Evolutionary conservation across 805 yeast genomes (phyloP), one percentile per base, ranked within the genome.

Genomic region (Starmerella floris): DNA sequence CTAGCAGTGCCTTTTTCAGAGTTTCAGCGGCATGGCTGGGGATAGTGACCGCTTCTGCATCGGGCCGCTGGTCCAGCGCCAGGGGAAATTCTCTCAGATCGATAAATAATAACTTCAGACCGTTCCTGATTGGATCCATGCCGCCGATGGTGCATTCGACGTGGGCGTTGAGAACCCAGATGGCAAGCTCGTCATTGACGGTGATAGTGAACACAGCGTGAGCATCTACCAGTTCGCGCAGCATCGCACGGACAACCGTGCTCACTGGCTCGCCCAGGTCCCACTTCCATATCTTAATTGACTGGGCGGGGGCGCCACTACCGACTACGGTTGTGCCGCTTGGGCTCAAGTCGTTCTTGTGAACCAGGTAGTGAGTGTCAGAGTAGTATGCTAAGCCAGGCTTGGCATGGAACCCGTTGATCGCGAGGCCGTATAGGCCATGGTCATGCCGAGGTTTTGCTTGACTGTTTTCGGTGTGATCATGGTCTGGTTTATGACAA

Each of bases 401-500:
- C 4, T 56, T 40, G 3, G 88, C 81, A 21, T 44, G 53, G 51
- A 58, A 42, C 28, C 51, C 32, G 47, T 47, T 41, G 22, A 46
- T 46, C 1, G 59, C 56, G 15, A 44, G 37, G 13, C 41, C 34
- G 35, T 59, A 61, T 28, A 50, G 42, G 5, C 22, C 23, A 6
- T 20, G 17, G 15, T 16, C 22, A 16, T 31, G 22, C 22, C 22
- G 16, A 8, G n/a, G 5, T 6, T 5, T 8, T 42, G 23, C 50
- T 50, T 41, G 37, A 37, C 16, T 42, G 39, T 39, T 26, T 26
- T 30, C 38, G 23, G 35, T 35, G 37, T 27, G 46, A n/a, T n/a
- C n/a, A n/a, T n/a, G n/a, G 35, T 35, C 43, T 1, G 69, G 69
- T 43, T 64, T 65, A 43, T 88, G 96, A 57, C 98, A 88, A 58